These are phyloP conservation scores for Pezizomycotina sp. DNA, from an alignment of 2,329 filamentous ascomycete genomes.

Conservation along the genomic window DNA sequence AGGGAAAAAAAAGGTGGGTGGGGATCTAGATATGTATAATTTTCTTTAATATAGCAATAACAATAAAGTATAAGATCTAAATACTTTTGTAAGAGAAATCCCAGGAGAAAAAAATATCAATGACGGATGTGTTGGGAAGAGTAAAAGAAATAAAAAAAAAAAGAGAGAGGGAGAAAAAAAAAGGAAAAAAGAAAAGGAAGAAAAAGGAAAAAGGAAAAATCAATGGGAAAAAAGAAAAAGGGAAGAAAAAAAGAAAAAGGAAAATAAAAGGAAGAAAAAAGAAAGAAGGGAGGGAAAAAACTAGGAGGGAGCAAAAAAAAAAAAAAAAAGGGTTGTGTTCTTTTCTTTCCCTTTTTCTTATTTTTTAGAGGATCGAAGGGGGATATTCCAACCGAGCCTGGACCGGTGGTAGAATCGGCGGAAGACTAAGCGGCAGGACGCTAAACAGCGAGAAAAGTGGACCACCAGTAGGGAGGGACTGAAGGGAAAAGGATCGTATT, in stretches of 20 bases:
- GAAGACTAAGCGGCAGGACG: too few species aligned
- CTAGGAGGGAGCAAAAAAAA: background rate
- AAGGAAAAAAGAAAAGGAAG: background rate
- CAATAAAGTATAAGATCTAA: slow-evolving; percentile 6
- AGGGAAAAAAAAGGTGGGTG: too few species aligned
- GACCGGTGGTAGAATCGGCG: too few species aligned
- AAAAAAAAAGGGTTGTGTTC: background rate
- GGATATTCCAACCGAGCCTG: too few species aligned
- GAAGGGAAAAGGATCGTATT: too few species aligned
- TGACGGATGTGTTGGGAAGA: slow-evolving; percentile 16
- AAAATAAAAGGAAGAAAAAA: too few species aligned
- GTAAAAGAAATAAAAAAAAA: slow-evolving; percentile 10
- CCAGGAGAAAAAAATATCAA: slow-evolving; percentile 14
- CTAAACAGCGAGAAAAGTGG: too few species aligned
- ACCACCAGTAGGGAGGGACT: too few species aligned
- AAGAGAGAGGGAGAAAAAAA: slow-evolving; percentile 9
- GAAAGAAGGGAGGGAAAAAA: slow-evolving; percentile 6
- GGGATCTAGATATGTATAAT: too few species aligned
- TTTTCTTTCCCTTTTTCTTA: too few species aligned
- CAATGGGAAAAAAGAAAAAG: slow-evolving; percentile 9
- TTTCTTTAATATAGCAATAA: slow-evolving; percentile 14
- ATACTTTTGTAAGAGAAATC: slow-evolving; percentile 14
- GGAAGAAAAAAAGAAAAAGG: background rate
- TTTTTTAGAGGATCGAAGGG: too few species aligned
- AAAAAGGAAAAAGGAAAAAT: slow-evolving; percentile 11